A percentile compares a stretch with the other conserved stretches of the same genome.
These are phyloP conservation scores for Cenococcum geophilum DNA, from an alignment of 495 filamentous ascomycete species.

Conservation along the genomic window DNA sequence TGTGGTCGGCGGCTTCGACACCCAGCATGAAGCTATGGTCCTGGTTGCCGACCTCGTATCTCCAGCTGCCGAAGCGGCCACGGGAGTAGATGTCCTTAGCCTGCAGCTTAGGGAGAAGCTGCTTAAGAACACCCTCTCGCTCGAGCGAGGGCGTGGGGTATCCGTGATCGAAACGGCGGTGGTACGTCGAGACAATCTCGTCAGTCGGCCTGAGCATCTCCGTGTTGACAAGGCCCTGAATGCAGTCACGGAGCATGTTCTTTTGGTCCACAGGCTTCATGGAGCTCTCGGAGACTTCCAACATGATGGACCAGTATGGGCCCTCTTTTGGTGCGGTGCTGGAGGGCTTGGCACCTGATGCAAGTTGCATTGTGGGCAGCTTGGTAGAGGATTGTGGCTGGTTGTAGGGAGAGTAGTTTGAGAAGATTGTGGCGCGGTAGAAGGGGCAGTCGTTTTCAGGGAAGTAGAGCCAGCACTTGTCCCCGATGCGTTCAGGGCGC, in stretches of 20 bases:
- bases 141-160: conserved; percentile 95
- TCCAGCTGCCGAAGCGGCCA: conserved; percentile 96
- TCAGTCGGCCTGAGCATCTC: conserved; percentile 84
- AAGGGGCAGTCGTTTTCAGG: conserved; percentile 98
- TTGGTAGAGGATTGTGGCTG: conserved; percentile 77
- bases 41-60: conserved; percentile 93
- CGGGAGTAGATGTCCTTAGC: conserved; percentile 88
- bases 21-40: conserved; percentile 99
- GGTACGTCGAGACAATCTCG: conserved; percentile 97
- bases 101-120: conserved; percentile 89
- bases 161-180: conserved; percentile 97
- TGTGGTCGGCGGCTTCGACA: conserved; percentile 93
- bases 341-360: conserved; percentile 71
- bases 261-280: conserved; percentile 87
- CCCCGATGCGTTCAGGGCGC: conserved; percentile 92
- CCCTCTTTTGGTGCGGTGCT: conserved; percentile 66
- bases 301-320: conserved; percentile 99
- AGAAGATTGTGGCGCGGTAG: conserved; percentile 99
- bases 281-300: conserved; percentile 93
- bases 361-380: conserved; percentile 79
- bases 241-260: conserved; percentile 79
- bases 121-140: conserved; percentile 87
- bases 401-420: conserved; percentile 99
- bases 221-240: conserved; percentile 95
- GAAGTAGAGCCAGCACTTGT: conserved; percentile 99